Evolutionary conservation across 2,329 filamentous ascomycete species (phyloP), one percentile per base, ranked within the genome.

Genomic region (Phyllachora maydis): DNA sequence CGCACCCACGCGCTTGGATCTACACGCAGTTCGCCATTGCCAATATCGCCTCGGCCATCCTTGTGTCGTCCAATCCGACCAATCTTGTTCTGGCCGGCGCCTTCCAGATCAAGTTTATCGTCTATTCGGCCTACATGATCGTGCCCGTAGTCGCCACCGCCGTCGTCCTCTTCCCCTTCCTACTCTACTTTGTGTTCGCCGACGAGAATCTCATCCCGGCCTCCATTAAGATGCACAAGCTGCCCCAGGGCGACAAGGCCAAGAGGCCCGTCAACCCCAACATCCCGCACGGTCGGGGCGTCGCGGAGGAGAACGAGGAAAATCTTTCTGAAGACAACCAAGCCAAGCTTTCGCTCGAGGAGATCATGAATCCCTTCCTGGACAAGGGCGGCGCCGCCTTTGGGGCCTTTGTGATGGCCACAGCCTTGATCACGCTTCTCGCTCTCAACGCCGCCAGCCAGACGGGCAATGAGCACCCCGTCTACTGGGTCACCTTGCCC

Each of bases 51-150:
- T 79, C 74, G 0, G 72, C 75, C 1, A 75, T 79, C 13, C 51
- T 82, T 8, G 75, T 82, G 7, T 79, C 74, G 0, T 79, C 73
- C 0, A 81, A 81, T 29, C 75, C 75, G 0, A 79, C 75, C 3
- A 81, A 81, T 26, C 56, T 79, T 6, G 73, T 79, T 1, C 56
- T 79, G 0, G 71, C 73, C 0, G 72, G 73, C 4, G 74, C 74
- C 3, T 79, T 79, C 36, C 37, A 61, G 4, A 70, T 79, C 47
- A 71, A 60, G 23, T 79, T 79, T 41, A 64, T 79, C 37, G 54
- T 63, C 19, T 79, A 79, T 37, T 78, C 72, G 0, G 72, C 68
- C n/a, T 76, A 79, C 37, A 74, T 79, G 59, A 70, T 79, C 11
- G 68, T 79, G 0, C 74, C 74, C 0, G 69, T 75, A 1, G 46